Evolutionary conservation across 306 rosid species (phyloP), one percentile per base, ranked within the genome.

Genomic region (Prunus mira): DNA sequence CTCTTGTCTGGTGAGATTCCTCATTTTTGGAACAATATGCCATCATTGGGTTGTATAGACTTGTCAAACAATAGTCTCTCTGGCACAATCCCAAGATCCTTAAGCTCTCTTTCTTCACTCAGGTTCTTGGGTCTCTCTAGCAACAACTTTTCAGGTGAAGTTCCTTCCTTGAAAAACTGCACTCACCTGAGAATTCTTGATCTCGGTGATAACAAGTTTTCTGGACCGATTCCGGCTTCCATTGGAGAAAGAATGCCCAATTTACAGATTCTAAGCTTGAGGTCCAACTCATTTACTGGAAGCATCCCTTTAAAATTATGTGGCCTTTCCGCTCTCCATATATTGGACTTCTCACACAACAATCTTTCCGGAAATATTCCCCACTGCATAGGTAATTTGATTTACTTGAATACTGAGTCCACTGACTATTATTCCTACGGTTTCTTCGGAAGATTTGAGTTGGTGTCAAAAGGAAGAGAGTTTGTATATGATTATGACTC

Each of bases 61-160:
- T 20, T 79, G 77, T 27, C 78, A n/a, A 30, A 73, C 30, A 72
- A 79, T 13, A 65, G 14, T n/a, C 77, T 79, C 18, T 79, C 54
- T 8, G 82, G 82, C 0, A 15, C 60, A 25, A 46, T 79, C 6
- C 82, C 78, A 79, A 79, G 61, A 5, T 72, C 82, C 38, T 41
- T 72, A 18, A 27, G 41, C 2, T 52, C 46, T 45, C 67, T 79
- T 2, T 13, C 2, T 15, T 8, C 0, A 13, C 50, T 72, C 1
- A 0, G 3, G 7, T 56, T 12, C 38, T 56, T 79, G 60, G n/a
- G 58, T 9, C 34, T 79, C 52, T 46, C 62, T 0, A 25, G 9
- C 34, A 81, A 78, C 76, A 67, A 68, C 3, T 57, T 82, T 0
- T 71, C 65, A 2, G 76, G 86, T 1, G 28, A 50, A 13, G 46